A percentile compares a stretch with the other conserved stretches of the same genome.
Conservation (phyloP, 306 rosid genomes). For the Cercis canadensis region DNA sequence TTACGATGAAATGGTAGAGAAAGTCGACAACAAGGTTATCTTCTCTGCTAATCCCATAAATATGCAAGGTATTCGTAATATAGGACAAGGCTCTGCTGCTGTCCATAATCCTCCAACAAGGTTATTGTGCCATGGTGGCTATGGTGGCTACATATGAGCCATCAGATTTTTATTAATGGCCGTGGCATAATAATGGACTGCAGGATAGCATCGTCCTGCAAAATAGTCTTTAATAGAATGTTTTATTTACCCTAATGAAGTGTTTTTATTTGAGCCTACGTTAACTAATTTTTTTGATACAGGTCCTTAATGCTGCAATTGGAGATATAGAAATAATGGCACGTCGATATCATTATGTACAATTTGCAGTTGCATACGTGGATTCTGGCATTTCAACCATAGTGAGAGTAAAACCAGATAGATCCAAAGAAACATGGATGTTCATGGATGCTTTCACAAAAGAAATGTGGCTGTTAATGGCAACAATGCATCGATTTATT, state of each 20-base stretch:
- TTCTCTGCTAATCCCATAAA: no score
- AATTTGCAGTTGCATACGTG: conserved; percentile 44
- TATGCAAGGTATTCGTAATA: no score
- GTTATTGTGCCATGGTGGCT: no score
- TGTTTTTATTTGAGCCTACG: neutral
- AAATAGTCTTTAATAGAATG: no score
- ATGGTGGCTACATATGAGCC: no score
- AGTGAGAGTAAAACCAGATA: conserved; percentile 30
- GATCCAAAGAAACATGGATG: conserved; percentile 35
- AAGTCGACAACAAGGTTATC: conserved; percentile 44
- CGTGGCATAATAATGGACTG: no score
- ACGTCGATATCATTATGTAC: conserved; percentile 34
- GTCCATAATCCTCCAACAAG: no score
- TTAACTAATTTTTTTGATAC: neutral
- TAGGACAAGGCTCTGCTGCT: no score
- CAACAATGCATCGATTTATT: conserved; percentile 33
- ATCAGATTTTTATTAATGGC: no score
- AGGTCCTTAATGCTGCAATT: conserved; percentile 45
- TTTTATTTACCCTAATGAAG: no score
- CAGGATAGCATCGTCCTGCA: no score
- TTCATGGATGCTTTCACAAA: conserved; percentile 42
- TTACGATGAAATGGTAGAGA: conserved; percentile 43
- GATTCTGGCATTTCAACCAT: conserved; percentile 47
- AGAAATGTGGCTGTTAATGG: conserved; percentile 42
- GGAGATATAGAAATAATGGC: conserved; percentile 45